Evolutionary conservation across 129 eudicot species (phyloP), one percentile per base, ranked within the genome.

Genomic region (Helichrysum umbraculigerum): DNA sequence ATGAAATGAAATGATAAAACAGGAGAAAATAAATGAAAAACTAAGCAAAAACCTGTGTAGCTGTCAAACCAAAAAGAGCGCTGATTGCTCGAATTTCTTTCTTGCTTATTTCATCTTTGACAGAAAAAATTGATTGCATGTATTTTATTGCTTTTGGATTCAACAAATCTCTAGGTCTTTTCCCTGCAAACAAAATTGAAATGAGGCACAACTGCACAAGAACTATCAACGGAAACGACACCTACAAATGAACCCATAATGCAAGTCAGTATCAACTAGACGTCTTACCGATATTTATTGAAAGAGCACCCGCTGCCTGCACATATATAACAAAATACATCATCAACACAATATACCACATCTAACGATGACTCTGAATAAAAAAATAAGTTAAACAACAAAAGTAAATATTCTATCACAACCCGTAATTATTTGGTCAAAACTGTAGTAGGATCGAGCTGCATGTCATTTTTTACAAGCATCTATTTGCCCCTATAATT

Each of bases 241-340:
- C 35, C 11, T 62, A 62, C 60, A 42, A 35, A 60, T 44, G 37
- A 63, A 32, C 41, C 68, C 37, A 58, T 2, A 3, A 77, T n/a
- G 25, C 44, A 28, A 57, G 39, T 76, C 59, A 74, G 62, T 54
- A 73, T 20, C 70, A 62, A 54, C 35, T 58, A 44, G 29, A 30
- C 78, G 78, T 30, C 96, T 79, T 65, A 89, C 99, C 99, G 30
- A 95, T 95, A 76, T 87, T 89, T 32, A 95, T 88, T 0, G 92
- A 89, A 17, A 95, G 84, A 37, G 99, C 94, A 47, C 97, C 97
- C 37, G 99, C 99, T 70, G 99, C 99, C 99, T 95, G 96, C 94
- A 87, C 37, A 64, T 15, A 52, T 35, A 73, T 35, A 59, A 37
- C 61, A 82, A 78, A 20, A 29, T 4, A 78, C 12, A 74, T 34